Percentiles rank a stretch among this genome's conserved stretches.
Evolutionary conservation across 164 flowering plant genomes (phyloP).

Genomic region (Brasenia schreberi): DNA sequence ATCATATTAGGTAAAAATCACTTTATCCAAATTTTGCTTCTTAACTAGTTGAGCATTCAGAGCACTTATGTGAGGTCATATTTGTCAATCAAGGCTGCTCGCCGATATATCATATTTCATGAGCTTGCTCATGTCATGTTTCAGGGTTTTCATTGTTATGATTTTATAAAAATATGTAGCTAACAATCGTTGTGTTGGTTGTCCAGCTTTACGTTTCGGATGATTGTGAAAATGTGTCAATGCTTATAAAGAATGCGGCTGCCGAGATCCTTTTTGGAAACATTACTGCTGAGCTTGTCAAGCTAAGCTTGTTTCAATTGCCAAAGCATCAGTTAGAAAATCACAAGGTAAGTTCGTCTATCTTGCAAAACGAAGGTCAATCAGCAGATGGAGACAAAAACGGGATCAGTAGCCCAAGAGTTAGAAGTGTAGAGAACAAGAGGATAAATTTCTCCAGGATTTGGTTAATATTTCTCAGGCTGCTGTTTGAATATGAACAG

Average conservation of each 20-base stretch:
- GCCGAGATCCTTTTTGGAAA: conserved; percentile 70
- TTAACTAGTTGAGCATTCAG: too few relatives aligned
- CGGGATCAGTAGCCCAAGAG: not conserved
- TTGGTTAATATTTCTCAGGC: conserved; percentile 54
- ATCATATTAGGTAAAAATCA: too few relatives aligned
- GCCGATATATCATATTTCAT: too few relatives aligned
- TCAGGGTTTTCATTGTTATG: too few relatives aligned
- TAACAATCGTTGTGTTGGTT: too few relatives aligned
- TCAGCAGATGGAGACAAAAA: conserved; percentile 7
- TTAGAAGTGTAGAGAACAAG: conserved; percentile 1
- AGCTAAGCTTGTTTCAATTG: conserved; percentile 19
- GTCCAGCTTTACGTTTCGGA: conserved; percentile 75
- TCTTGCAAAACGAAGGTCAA: conserved; percentile 1
- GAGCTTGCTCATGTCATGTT: too few relatives aligned
- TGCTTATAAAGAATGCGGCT: conserved; percentile 49
- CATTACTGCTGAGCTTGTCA: conserved; percentile 49
- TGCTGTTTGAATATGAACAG: conserved; percentile 34
- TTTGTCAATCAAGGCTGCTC: too few relatives aligned
- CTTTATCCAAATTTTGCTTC: too few relatives aligned
- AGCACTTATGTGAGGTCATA: too few relatives aligned
- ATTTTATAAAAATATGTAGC: too few relatives aligned
- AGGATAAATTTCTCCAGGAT: conserved; percentile 26
- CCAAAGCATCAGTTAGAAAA: not conserved
- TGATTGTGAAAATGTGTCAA: conserved; percentile 34
- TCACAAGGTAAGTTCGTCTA: conserved; percentile 4